Evolutionary conservation across 345 rosid species (phyloP).

Genomic region (Sapria himalayana): DNA sequence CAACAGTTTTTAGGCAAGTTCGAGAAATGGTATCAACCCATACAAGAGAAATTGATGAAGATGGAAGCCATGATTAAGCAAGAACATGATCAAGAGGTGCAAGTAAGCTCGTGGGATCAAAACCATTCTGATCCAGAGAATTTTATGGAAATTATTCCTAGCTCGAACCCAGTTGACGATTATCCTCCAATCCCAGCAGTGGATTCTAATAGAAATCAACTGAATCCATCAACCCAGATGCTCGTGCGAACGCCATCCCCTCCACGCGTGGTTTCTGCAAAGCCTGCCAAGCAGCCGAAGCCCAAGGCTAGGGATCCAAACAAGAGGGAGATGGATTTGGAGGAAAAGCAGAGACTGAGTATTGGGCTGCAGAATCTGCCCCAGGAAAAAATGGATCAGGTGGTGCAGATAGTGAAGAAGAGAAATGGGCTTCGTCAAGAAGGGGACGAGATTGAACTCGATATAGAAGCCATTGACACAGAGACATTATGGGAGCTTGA

Average conservation of each 20-base stretch:
- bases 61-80: conserved; percentile 4
- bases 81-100: conserved; percentile 12
- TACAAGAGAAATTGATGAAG: conserved; percentile 13
- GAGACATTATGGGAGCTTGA: conserved; percentile 81
- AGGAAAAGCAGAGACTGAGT: conserved; percentile 51
- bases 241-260: conserved; percentile 20
- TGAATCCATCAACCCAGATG: conserved; percentile 14
- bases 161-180: conserved; percentile 8
- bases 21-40: conserved; percentile 25
- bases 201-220: no score
- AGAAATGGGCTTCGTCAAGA: conserved; percentile 53
- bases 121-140: conserved; percentile 11
- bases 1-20: conserved; percentile 30
- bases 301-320: conserved; percentile 73
- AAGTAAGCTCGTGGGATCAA: conserved; percentile 32
- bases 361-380: conserved; percentile 57
- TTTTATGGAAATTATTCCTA: conserved; percentile 9
- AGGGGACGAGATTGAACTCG: conserved; percentile 19
- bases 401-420: conserved; percentile 56
- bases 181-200: background rate
- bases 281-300: conserved; percentile 36
- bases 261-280: conserved; percentile 13
- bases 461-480: conserved; percentile 52
- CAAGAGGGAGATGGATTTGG: conserved; percentile 54
- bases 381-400: conserved; percentile 63